A percentile compares a stretch with the other conserved stretches of the same genome.
phyloP scores from a whole-genome alignment of 352 stramenopile genomes.

The Phytopythium oedochilum region DNA sequence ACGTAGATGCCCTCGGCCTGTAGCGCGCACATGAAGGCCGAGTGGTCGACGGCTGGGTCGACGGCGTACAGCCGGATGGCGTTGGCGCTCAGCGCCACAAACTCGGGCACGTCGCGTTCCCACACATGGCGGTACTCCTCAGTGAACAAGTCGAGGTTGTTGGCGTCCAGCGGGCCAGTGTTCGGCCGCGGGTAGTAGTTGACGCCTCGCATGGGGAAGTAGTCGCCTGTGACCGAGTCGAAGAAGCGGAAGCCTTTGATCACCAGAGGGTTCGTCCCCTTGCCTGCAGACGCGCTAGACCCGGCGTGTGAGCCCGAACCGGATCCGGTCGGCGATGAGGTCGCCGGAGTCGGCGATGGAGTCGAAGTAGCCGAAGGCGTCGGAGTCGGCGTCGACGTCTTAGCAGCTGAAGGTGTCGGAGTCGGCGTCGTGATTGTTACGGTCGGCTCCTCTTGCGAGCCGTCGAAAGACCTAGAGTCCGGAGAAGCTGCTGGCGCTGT shows the following conservation, averaged over 20 bases:
- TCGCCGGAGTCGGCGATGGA: not conserved
- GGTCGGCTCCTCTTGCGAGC: not conserved
- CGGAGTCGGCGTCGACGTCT: not conserved
- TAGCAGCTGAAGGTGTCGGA: not conserved
- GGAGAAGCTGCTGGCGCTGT: not conserved
- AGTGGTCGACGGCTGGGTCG: slow-evolving; percentile 63
- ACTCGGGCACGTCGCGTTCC: slow-evolving; percentile 60
- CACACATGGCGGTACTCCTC: slow-evolving; percentile 64
- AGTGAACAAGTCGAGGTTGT: slow-evolving; percentile 86
- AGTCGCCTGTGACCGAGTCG: slow-evolving; percentile 57
- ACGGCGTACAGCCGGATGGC: slow-evolving; percentile 81
- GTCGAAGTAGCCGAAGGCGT: not conserved
- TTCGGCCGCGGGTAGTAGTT: slow-evolving; percentile 89
- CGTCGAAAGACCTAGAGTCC: not conserved
- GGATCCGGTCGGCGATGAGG: not conserved
- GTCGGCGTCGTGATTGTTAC: not conserved
- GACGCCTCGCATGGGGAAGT: slow-evolving; percentile 71
- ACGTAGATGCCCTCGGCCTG: slow-evolving; percentile 74
- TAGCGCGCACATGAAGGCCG: slow-evolving; percentile 83
- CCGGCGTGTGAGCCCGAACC: not conserved
- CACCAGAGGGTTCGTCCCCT: slow-evolving; percentile 30
- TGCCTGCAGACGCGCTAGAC: not conserved
- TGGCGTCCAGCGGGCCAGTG: slow-evolving; percentile 44
- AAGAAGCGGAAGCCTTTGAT: slow-evolving; percentile 82
- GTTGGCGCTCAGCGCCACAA: slow-evolving; percentile 65